These are phyloP conservation scores for Cucurbitaria berberidis DNA, from an alignment of 2,329 filamentous ascomycete species.

Conservation along the genomic window DNA sequence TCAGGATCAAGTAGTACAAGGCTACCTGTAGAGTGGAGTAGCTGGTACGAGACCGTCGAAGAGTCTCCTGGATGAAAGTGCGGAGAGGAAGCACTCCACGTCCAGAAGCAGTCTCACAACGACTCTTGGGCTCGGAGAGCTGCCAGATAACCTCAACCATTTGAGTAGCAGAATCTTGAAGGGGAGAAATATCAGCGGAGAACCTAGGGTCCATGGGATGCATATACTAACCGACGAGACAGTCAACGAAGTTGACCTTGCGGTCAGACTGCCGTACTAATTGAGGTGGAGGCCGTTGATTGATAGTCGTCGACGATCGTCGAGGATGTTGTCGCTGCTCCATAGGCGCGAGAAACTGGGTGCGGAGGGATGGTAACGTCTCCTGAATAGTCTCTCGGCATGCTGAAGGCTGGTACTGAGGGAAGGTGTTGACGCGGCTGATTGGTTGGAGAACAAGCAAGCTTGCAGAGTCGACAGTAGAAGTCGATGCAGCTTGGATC, in stretches of 20 bases:
- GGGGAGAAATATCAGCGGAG: slow-evolving; percentile 33
- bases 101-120: slow-evolving; percentile 68
- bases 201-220: slow-evolving; percentile 43
- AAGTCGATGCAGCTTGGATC: slow-evolving; percentile 27
- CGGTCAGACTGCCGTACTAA: slow-evolving; percentile 87
- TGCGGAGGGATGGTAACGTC: slow-evolving; percentile 42
- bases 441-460: slow-evolving; percentile 40
- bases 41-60: slow-evolving; percentile 91
- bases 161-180: slow-evolving; percentile 90
- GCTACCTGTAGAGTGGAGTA: slow-evolving; percentile 98
- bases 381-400: slow-evolving; percentile 41
- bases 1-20: slow-evolving; percentile 92
- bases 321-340: slow-evolving; percentile 69
- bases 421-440: slow-evolving; percentile 44
- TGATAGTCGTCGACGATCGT: slow-evolving; percentile 61
- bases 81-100: slow-evolving; percentile 86
- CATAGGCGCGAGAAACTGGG: slow-evolving; percentile 58
- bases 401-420: slow-evolving; percentile 48
- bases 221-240: slow-evolving; percentile 85
- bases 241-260: slow-evolving; percentile 95
- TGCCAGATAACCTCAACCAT: slow-evolving; percentile 99
- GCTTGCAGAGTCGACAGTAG: slow-evolving; percentile 29
- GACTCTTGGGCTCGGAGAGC: slow-evolving; percentile 79
- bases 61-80: slow-evolving; percentile 96
- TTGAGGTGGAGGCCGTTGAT: slow-evolving; percentile 70